These are phyloP conservation scores for Kalmanozyma brasiliensis DNA, from an alignment of 1,284 basidiomycete species.

Conservation along the genomic window DNA sequence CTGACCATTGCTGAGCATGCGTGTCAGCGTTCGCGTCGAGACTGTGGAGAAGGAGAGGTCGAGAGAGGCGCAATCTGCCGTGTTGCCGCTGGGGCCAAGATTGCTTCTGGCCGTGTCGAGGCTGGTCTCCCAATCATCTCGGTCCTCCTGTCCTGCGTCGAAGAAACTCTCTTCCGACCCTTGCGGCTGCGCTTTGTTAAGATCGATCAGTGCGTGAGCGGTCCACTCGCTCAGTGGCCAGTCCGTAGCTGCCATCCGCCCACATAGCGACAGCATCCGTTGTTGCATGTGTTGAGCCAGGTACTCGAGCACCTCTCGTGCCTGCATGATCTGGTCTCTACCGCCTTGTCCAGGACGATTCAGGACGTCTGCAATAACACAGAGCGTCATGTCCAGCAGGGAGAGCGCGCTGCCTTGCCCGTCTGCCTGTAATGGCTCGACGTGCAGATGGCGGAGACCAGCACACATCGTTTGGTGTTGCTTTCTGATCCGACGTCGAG, in stretches of 20 bases:
- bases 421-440: not conserved
- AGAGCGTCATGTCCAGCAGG: constrained; percentile 34
- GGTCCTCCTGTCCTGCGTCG: not conserved
- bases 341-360: constrained; percentile 5
- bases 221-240: constrained; percentile 24
- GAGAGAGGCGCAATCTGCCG: constrained; percentile 5
- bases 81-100: not conserved
- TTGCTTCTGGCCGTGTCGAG: not conserved
- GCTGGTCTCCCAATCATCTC: constrained; percentile 16
- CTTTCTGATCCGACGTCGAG: not conserved
- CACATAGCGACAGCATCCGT: constrained; percentile 29
- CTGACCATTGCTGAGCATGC: constrained; percentile 6
- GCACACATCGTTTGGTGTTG: constrained; percentile 9
- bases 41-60: constrained; percentile 40
- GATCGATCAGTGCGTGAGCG: constrained; percentile 17
- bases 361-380: constrained; percentile 32
- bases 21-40: constrained; percentile 11
- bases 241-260: constrained; percentile 24
- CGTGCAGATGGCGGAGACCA: constrained; percentile 11
- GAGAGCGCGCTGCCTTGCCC: too few relatives aligned
- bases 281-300: constrained; percentile 27
- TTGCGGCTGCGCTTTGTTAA: not conserved
- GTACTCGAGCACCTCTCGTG: constrained; percentile 26
- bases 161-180: too few relatives aligned
- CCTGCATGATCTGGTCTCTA: constrained; percentile 2